Conservation (phyloP, 148 eudicot species). For the Polygonum maritimum region DNA sequence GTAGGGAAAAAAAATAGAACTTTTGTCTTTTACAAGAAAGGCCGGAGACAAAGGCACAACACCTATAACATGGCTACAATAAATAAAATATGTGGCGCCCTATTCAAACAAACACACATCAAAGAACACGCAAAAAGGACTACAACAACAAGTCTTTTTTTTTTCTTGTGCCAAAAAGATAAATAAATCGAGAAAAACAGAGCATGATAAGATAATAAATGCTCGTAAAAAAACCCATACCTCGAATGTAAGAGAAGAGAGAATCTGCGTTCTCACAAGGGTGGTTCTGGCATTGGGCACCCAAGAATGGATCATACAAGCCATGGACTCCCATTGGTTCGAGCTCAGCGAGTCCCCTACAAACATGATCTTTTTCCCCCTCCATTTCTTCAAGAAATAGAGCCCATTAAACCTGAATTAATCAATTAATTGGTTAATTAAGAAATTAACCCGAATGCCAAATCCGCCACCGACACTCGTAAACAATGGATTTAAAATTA, state of each 20-base stretch:
- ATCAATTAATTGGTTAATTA: not conserved
- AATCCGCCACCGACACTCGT: not conserved
- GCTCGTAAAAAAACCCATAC: conserved; percentile 17
- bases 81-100: not conserved
- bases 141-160: not conserved
- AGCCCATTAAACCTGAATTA: conserved; percentile 63
- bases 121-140: not conserved
- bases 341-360: conserved; percentile 78
- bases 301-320: conserved; percentile 70
- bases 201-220: not conserved
- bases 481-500: conserved; percentile 10
- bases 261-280: conserved; percentile 21
- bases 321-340: conserved; percentile 72
- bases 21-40: not conserved
- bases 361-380: conserved; percentile 85
- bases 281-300: conserved; percentile 56
- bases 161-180: not conserved
- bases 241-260: conserved; percentile 54
- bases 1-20: not conserved
- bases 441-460: not conserved
- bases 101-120: not conserved
- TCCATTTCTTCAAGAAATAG: conserved; percentile 55
- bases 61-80: not conserved
- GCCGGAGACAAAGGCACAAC: not conserved
- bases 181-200: not conserved